Evolutionary conservation across 2,329 filamentous ascomycete genomes (phyloP).

Genomic region (Plenodomus lindquistii): DNA sequence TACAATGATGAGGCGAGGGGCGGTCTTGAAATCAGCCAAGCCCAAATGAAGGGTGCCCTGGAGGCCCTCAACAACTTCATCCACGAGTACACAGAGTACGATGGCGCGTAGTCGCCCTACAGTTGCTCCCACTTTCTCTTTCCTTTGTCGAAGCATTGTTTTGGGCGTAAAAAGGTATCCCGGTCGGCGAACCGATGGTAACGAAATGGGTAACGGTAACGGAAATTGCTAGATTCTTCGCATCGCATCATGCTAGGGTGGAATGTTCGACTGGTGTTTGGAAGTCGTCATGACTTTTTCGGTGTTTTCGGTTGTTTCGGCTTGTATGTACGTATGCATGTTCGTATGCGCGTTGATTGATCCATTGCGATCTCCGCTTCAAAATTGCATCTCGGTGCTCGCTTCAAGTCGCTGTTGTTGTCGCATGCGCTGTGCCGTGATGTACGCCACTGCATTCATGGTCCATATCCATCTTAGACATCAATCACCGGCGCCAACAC

Average conservation of each 20-base stretch:
- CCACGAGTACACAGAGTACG: conserved; percentile 39
- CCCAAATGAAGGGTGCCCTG: conserved; percentile 36
- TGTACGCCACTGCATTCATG: background rate
- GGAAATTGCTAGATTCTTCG: conserved; percentile 1
- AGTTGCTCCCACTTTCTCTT: conserved; percentile 8
- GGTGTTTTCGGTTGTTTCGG: conserved; percentile 9
- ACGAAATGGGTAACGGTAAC: conserved; percentile 7
- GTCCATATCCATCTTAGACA: conserved; percentile 9
- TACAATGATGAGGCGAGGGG: conserved; percentile 37
- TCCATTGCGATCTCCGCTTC: conserved; percentile 15
- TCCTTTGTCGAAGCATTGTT: conserved; percentile 3
- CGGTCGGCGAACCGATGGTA: background rate
- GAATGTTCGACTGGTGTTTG: conserved; percentile 25
- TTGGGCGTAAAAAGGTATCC: conserved; percentile 11
- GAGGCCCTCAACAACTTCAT: conserved; percentile 46
- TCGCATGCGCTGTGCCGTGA: background rate
- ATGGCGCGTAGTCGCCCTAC: conserved; percentile 13
- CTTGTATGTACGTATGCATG: conserved; percentile 20
- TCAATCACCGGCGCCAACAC: conserved; percentile 28
- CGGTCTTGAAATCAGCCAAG: conserved; percentile 40
- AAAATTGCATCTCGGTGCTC: background rate
- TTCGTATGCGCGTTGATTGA: conserved; percentile 10
- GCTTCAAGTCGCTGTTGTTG: background rate
- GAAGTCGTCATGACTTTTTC: background rate
- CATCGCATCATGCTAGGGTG: background rate